Percentiles rank a stretch among this genome's conserved stretches.
Conservation (phyloP, 2,329 filamentous ascomycete genomes). For the Parastagonospora nodorum region DNA sequence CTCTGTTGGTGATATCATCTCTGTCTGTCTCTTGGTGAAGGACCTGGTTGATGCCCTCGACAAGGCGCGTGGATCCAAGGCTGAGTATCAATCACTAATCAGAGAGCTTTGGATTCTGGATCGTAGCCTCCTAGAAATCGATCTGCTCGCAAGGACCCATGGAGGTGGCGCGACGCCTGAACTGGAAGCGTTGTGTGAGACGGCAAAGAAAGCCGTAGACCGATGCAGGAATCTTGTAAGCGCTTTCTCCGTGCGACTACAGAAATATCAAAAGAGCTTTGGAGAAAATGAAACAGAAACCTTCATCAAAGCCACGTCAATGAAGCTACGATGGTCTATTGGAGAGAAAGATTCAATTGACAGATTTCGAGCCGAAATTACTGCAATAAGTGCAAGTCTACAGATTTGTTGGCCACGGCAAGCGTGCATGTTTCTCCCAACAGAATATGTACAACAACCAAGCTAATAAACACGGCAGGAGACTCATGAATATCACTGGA, state of each 20-base stretch:
- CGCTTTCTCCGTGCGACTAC: constrained; percentile 4
- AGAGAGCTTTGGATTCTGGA: constrained; percentile 33
- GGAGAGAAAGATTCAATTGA: constrained; percentile 15
- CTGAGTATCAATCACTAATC: constrained; percentile 34
- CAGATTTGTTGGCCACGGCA: constrained; percentile 14
- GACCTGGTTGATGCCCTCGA: constrained; percentile 35
- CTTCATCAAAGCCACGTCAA: constrained; percentile 4
- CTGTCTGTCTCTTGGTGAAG: constrained; percentile 33
- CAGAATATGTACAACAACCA: not conserved
- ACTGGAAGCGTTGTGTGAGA: constrained; percentile 9
- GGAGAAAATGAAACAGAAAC: constrained; percentile 3
- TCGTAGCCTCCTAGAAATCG: constrained; percentile 16
- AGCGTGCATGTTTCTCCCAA: constrained; percentile 7
- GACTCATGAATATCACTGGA: constrained; percentile 3
- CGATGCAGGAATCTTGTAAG: constrained; percentile 6
- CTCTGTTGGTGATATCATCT: constrained; percentile 35
- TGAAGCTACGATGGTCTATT: constrained; percentile 14
- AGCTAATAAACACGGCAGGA: not conserved
- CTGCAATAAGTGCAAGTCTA: constrained; percentile 6
- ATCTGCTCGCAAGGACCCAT: constrained; percentile 12
- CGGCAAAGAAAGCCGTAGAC: constrained; percentile 4
- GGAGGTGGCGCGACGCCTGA: constrained; percentile 1
- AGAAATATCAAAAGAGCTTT: constrained; percentile 11
- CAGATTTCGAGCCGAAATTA: constrained; percentile 15
- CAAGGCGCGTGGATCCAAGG: constrained; percentile 29